These are phyloP conservation scores for Malassezia arunalokei DNA, from an alignment of 1,284 basidiomycete species.

Conservation along the genomic window DNA sequence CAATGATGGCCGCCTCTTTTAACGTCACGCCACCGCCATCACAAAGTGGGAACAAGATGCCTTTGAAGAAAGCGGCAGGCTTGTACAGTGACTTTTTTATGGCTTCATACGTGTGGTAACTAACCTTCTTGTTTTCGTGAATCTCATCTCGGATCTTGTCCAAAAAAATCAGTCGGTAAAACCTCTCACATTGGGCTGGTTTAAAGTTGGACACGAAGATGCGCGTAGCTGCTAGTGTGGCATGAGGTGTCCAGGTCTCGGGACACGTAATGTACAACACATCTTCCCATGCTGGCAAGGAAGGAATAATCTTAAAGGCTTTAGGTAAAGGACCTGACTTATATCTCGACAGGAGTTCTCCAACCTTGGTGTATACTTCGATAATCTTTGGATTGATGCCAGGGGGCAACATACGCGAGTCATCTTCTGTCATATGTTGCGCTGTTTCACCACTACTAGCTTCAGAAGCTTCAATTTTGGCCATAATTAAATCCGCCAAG, in stretches of 20 bases:
- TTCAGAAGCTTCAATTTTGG: slow-evolving; percentile 62
- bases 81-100: slow-evolving; percentile 88
- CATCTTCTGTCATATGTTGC: slow-evolving; percentile 15
- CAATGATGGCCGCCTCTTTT: slow-evolving; percentile 89
- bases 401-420: slow-evolving; percentile 50
- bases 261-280: slow-evolving; percentile 86
- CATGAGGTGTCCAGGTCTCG: slow-evolving; percentile 88
- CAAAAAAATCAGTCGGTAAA: slow-evolving; percentile 78
- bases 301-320: slow-evolving; percentile 94
- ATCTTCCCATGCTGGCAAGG: slow-evolving; percentile 88
- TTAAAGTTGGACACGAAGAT: slow-evolving; percentile 97
- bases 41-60: slow-evolving; percentile 86
- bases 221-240: slow-evolving; percentile 80
- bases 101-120: slow-evolving; percentile 85
- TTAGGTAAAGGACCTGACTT: slow-evolving; percentile 92
- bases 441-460: slow-evolving; percentile 49
- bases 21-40: slow-evolving; percentile 68
- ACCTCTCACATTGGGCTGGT: slow-evolving; percentile 85
- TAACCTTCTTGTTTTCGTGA: slow-evolving; percentile 63
- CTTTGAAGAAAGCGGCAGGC: slow-evolving; percentile 96
- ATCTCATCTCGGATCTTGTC: slow-evolving; percentile 88
- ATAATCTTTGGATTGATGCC: slow-evolving; percentile 93
- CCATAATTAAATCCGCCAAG: slow-evolving; percentile 87
- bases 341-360: slow-evolving; percentile 73
- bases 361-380: slow-evolving; percentile 86